Base-by-base conservation (phyloP, 2,329 filamentous ascomycete genomes). In the Epicoccum sorghinum region DNA sequence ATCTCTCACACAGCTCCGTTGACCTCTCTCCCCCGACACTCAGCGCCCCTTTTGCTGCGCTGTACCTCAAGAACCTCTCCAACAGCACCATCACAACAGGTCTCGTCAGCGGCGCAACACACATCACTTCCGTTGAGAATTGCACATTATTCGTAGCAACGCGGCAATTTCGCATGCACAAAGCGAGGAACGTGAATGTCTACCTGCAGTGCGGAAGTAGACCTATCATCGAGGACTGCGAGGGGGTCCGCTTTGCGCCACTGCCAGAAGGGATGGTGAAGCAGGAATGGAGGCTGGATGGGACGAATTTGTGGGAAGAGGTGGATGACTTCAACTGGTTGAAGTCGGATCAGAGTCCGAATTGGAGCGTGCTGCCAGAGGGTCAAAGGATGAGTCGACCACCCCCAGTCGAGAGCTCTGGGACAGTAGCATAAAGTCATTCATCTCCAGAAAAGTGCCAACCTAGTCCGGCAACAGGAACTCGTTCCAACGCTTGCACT, bases 241-340 rank as follows among this genome's bases (percentile, higher is more conserved):
- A 77, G 23, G 82, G 81, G 12, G 84, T 99, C 70, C 83, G 88
- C 9, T 97, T 99, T 75, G 88, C 90, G 14, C 87, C 87, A 10
- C 78, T 96, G 25, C 92, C 92, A 0, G 74, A 77, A 22, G 75
- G 74, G 22, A 27, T 59, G 32, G 40, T 55, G 41, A 6, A 29
- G 13, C 46, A 42, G 13, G 36, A 46, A 4, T 7, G 38, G 42
- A 36, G 7, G n/a, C 1, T 48, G 9, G 50, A 52, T 18, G 6
- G 64, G 70, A 9, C 27, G 48, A 93, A 96, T 71, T 84, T 89
- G 66, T 99, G 91, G 91, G 84, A 93, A 64, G 86, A 95, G 67
- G 90, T 98, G 13, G 91, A 98, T 73, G 95, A 99, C 73, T 99
- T 99, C 81, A 96, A 96, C 77, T 98, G 95, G 95, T 83, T 97